Evolutionary conservation across 305 asterid genomes (phyloP).

Genomic region (Rubia peregrina): DNA sequence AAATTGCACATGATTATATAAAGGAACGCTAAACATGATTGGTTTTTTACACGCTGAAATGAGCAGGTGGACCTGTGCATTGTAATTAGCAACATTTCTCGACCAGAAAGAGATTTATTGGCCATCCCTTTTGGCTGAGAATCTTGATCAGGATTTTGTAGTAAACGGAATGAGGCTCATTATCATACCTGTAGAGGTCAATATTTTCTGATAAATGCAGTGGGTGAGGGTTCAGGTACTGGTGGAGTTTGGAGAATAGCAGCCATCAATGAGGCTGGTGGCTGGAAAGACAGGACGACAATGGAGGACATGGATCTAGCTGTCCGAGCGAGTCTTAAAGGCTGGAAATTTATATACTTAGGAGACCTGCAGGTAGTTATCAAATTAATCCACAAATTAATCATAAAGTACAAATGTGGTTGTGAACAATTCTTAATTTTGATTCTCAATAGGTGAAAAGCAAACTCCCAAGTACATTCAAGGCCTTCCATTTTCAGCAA

Average conservation of each 20-base stretch:
- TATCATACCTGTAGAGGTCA: neutral
- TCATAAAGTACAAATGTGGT: neutral
- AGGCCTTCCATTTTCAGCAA: constrained; percentile 58
- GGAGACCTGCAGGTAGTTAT: constrained; percentile 49
- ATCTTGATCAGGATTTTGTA: neutral
- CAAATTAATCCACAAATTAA: neutral
- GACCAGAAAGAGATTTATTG: neutral
- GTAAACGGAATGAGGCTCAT: neutral
- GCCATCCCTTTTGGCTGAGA: neutral
- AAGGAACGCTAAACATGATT: neutral
- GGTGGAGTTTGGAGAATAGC: constrained; percentile 60
- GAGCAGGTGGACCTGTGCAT: neutral
- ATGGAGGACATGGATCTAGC: constrained; percentile 68
- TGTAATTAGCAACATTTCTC: neutral
- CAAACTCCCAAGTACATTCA: constrained; percentile 61
- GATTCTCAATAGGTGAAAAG: constrained; percentile 42
- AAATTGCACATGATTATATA: constrained; percentile 15
- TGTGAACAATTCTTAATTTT: neutral
- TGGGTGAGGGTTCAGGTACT: constrained; percentile 34
- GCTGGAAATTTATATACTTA: constrained; percentile 54
- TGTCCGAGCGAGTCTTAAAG: constrained; percentile 53
- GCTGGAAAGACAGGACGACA: constrained; percentile 61
- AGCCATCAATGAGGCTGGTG: constrained; percentile 58
- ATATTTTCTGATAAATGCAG: constrained; percentile 6
- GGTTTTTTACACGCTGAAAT: neutral